A percentile compares a stretch with the other conserved stretches of the same genome.
These are phyloP conservation scores for Cryphonectria japonica DNA, from an alignment of 2,329 filamentous ascomycete genomes.

Conservation along the genomic window DNA sequence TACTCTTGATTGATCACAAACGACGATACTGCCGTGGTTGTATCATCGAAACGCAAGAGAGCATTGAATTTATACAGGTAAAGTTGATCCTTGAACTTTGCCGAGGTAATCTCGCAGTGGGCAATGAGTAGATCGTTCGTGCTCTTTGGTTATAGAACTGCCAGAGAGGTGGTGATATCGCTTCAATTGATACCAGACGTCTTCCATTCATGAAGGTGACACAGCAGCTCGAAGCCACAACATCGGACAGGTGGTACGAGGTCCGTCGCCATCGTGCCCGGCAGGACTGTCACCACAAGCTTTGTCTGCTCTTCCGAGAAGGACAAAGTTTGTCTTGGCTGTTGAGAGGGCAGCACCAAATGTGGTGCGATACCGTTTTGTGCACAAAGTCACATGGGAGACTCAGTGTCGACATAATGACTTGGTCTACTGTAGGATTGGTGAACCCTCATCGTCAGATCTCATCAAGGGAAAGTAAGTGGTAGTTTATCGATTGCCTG, in stretches of 20 bases:
- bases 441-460: not conserved
- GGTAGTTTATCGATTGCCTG: not conserved
- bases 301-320: not conserved
- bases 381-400: not conserved
- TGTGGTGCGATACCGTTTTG: not conserved
- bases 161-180: not conserved
- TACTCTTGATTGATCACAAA: not conserved
- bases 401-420: not conserved
- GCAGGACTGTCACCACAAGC: not conserved
- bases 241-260: slow-evolving; percentile 12
- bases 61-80: not conserved
- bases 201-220: not conserved
- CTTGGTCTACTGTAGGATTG: not conserved
- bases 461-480: not conserved
- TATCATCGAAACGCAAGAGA: not conserved
- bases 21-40: not conserved
- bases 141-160: not conserved
- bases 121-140: not conserved
- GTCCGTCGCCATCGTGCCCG: slow-evolving; percentile 9
- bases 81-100: not conserved
- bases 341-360: not conserved
- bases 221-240: not conserved
- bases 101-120: not conserved
- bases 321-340: not conserved
- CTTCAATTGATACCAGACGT: not conserved